Evolutionary conservation across 2,329 filamentous ascomycete species (phyloP).

Genomic region (Ascochyta koolunga): DNA sequence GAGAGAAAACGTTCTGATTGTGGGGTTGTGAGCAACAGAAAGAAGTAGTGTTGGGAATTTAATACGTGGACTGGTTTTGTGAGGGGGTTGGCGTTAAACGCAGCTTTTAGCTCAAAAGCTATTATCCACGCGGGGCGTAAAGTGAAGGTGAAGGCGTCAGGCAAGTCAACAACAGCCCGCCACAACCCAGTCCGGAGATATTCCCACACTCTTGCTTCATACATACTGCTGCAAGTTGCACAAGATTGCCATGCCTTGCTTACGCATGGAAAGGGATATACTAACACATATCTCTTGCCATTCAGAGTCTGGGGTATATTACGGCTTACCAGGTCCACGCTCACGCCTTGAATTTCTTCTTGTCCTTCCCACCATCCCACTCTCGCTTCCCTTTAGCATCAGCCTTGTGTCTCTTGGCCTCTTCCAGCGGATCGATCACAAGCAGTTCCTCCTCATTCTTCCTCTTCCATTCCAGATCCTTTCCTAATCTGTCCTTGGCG

Average conservation of each 20-base stretch:
- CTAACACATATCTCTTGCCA: background rate
- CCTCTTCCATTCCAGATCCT: constrained; percentile 86
- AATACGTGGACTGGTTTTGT: background rate
- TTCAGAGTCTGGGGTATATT: background rate
- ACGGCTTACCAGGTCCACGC: background rate
- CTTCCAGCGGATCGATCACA: constrained; percentile 90
- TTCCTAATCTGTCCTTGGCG: constrained; percentile 86
- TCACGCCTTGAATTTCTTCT: constrained; percentile 27
- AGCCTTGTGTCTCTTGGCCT: constrained; percentile 72
- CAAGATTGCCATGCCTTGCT: background rate
- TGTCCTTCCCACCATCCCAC: constrained; percentile 33
- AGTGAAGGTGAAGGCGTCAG: constrained; percentile 13
- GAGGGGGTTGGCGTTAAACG: background rate
- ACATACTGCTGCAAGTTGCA: background rate
- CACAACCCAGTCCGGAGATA: background rate
- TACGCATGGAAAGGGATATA: no score
- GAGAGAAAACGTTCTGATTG: no score
- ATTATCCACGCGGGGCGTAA: background rate
- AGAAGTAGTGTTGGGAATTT: background rate
- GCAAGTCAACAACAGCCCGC: background rate
- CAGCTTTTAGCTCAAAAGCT: no score
- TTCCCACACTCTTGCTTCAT: background rate
- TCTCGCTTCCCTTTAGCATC: constrained; percentile 57
- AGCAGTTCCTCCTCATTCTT: constrained; percentile 90
- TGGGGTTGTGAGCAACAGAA: background rate